phyloP scores from a whole-genome alignment of 768 basidiomycete genomes.

The Termitomyces sp. region DNA sequence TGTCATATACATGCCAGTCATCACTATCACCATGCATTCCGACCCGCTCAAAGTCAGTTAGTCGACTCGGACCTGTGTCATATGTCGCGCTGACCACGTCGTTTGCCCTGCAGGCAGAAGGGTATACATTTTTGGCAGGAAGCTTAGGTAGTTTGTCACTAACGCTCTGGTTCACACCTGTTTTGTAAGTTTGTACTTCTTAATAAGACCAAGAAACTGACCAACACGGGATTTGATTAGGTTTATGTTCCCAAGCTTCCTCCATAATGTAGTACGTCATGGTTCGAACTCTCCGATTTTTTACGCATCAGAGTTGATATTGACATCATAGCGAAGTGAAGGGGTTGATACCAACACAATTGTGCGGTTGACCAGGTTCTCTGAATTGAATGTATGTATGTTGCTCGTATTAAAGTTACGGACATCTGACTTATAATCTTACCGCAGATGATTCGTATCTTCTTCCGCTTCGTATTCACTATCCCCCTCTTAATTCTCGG shows the following conservation, averaged over 20 bases:
- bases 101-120: constrained; percentile 50
- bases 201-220: constrained; percentile 7
- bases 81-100: constrained; percentile 1
- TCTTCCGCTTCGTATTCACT: constrained; percentile 72
- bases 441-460: constrained; percentile 58
- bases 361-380: constrained; percentile 73
- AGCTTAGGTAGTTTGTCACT: constrained; percentile 64
- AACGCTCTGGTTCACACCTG: constrained; percentile 72
- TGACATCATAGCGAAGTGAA: constrained; percentile 42
- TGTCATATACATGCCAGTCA: constrained; percentile 63
- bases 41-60: constrained; percentile 57
- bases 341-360: constrained; percentile 65
- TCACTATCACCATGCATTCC: constrained; percentile 58
- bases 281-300: neutral
- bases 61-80: neutral
- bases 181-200: constrained; percentile 45
- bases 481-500: constrained; percentile 63
- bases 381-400: constrained; percentile 71
- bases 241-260: constrained; percentile 66
- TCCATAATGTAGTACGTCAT: constrained; percentile 53
- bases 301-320: neutral
- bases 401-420: neutral
- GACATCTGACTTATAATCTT: neutral
- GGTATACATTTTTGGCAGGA: constrained; percentile 66
- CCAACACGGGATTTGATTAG: constrained; percentile 44